Percentiles rank a stretch among this genome's conserved stretches.
These are phyloP conservation scores for Pontederia paniculata DNA, from an alignment of 176 grass and related monocot genomes.

Conservation along the genomic window DNA sequence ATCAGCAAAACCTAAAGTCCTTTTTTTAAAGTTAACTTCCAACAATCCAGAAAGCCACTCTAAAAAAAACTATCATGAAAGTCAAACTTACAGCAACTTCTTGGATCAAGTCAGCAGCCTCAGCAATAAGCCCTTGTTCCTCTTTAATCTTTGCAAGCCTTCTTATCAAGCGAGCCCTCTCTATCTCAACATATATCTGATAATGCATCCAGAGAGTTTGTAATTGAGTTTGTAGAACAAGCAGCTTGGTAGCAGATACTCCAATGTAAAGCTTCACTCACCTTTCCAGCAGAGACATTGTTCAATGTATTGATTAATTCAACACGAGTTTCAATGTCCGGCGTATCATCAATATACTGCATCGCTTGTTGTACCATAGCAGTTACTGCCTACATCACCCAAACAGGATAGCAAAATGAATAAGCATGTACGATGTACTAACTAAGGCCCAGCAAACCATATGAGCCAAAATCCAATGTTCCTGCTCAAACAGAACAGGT, in stretches of 20 bases:
- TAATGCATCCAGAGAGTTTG: slow-evolving; percentile 2
- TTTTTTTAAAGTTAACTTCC: background rate
- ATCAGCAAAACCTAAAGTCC: background rate
- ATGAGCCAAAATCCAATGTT: no score
- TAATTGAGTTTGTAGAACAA: slow-evolving; percentile 9
- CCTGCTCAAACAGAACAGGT: no score
- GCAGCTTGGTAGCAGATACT: slow-evolving; percentile 6
- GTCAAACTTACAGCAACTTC: slow-evolving; percentile 87
- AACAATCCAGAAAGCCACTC: slow-evolving; percentile 7
- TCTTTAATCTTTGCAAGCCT: slow-evolving; percentile 97
- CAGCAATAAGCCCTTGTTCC: slow-evolving; percentile 61
- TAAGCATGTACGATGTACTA: background rate
- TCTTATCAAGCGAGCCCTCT: slow-evolving; percentile 92
- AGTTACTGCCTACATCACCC: slow-evolving; percentile 47
- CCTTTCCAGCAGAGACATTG: slow-evolving; percentile 90
- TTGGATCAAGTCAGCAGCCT: slow-evolving; percentile 98
- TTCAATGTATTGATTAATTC: slow-evolving; percentile 92
- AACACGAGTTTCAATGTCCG: slow-evolving; percentile 66
- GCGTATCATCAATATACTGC: slow-evolving; percentile 87
- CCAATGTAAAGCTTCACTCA: slow-evolving; percentile 19
- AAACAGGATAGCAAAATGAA: background rate
- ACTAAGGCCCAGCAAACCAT: no score
- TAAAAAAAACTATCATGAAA: background rate
- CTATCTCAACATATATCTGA: slow-evolving; percentile 98
- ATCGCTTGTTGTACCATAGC: slow-evolving; percentile 90